Conservation (phyloP, 805 yeast species). For the Wickerhamomyces chaumierensis region DNA sequence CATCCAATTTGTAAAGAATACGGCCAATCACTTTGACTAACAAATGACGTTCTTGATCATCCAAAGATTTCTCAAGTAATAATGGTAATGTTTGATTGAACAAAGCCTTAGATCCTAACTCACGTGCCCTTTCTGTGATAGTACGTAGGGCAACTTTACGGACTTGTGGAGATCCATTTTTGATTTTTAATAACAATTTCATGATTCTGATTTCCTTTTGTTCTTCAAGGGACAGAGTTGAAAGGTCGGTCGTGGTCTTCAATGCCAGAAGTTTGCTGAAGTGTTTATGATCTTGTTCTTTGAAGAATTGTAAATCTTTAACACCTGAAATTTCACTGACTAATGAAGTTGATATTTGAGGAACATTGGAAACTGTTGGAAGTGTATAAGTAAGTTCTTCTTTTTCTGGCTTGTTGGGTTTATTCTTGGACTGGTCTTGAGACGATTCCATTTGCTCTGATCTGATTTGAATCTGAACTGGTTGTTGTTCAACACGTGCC, state of each 20-base stretch:
- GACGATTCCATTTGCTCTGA: not conserved
- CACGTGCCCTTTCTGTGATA: conserved; percentile 49
- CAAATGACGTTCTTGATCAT: conserved; percentile 75
- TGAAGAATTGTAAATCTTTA: conserved; percentile 55
- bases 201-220: conserved; percentile 47
- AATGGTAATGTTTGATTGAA: conserved; percentile 70
- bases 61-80: conserved; percentile 57
- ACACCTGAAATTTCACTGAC: conserved; percentile 54
- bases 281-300: conserved; percentile 58
- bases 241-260: too few relatives aligned
- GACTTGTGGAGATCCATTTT: conserved; percentile 62
- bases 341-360: conserved; percentile 19
- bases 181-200: conserved; percentile 54
- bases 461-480: not conserved
- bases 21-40: conserved; percentile 69
- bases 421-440: too few relatives aligned
- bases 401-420: too few relatives aligned
- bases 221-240: conserved; percentile 36
- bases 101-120: conserved; percentile 58
- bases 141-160: conserved; percentile 63
- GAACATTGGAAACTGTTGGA: conserved; percentile 34
- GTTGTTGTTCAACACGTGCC: too few relatives aligned
- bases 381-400: conserved; percentile 42
- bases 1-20: conserved; percentile 54
- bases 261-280: conserved; percentile 61